phyloP scores from a whole-genome alignment of 31 red algal genomes.

The Odonthalia washingtoniensis region DNA sequence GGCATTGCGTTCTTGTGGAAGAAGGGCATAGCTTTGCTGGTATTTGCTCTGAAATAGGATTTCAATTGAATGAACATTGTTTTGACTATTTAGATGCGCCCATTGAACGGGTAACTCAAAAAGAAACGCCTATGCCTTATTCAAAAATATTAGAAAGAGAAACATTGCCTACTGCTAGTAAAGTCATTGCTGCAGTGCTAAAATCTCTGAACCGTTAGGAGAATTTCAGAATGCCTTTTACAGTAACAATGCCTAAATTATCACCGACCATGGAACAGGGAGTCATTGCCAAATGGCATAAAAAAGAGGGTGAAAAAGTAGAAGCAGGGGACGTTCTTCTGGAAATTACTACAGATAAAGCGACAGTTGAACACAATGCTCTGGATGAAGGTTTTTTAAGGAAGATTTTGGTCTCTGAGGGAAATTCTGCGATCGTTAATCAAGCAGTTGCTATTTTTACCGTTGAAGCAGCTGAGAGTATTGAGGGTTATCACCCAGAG shows the following conservation, averaged over 20 bases:
- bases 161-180: constrained; percentile 9
- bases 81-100: constrained; percentile 42
- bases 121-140: constrained; percentile 19
- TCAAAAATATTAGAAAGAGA: constrained; percentile 3
- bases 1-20: constrained; percentile 15
- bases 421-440: too few species aligned
- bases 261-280: constrained; percentile 96
- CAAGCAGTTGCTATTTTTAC: too few species aligned
- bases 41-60: constrained; percentile 15
- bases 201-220: neutral
- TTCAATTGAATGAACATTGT: constrained; percentile 17
- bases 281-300: constrained; percentile 89
- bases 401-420: constrained; percentile 6
- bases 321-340: constrained; percentile 91
- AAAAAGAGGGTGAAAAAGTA: constrained; percentile 91
- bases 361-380: constrained; percentile 82
- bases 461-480: too few species aligned
- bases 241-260: constrained; percentile 88
- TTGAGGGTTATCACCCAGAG: too few species aligned
- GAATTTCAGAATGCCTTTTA: too few species aligned
- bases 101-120: constrained; percentile 8
- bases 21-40: constrained; percentile 12
- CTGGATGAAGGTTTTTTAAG: constrained; percentile 83
- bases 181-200: constrained; percentile 24
- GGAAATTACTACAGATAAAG: constrained; percentile 99